phyloP scores from a whole-genome alignment of 2,329 filamentous ascomycete species.

The Phialocephala subalpina region DNA sequence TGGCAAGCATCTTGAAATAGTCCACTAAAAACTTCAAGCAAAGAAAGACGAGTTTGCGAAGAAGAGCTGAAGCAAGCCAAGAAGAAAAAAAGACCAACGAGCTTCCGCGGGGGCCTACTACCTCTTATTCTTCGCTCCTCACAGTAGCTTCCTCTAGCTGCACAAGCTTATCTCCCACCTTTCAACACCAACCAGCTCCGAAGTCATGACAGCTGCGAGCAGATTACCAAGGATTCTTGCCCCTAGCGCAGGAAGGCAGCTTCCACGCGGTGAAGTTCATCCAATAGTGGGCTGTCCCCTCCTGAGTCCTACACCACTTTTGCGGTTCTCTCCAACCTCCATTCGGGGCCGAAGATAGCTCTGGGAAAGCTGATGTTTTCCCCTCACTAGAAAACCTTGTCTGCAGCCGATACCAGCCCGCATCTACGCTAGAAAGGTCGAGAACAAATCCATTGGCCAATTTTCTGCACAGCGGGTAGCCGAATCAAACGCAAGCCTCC shows the following conservation, averaged over 20 bases:
- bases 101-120: not conserved
- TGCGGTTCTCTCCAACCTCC: not conserved
- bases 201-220: not conserved
- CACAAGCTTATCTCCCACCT: slow-evolving; percentile 2
- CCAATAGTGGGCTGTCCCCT: not conserved
- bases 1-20: slow-evolving; percentile 42
- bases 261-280: not conserved
- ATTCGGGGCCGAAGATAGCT: not conserved
- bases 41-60: not conserved
- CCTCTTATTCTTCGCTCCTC: not conserved
- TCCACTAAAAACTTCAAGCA: not conserved
- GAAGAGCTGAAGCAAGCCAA: not conserved
- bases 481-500: not conserved
- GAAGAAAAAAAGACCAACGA: not conserved
- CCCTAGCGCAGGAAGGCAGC: not conserved
- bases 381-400: not conserved
- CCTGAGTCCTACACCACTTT: not conserved
- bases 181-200: not conserved
- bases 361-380: not conserved
- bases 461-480: not conserved
- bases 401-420: not conserved
- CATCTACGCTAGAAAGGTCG: slow-evolving; percentile 7
- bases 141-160: slow-evolving; percentile 7
- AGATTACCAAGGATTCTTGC: not conserved
- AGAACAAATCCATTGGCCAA: not conserved